phyloP scores from a whole-genome alignment of 345 rosid genomes.

The Eucalyptus marginata region DNA sequence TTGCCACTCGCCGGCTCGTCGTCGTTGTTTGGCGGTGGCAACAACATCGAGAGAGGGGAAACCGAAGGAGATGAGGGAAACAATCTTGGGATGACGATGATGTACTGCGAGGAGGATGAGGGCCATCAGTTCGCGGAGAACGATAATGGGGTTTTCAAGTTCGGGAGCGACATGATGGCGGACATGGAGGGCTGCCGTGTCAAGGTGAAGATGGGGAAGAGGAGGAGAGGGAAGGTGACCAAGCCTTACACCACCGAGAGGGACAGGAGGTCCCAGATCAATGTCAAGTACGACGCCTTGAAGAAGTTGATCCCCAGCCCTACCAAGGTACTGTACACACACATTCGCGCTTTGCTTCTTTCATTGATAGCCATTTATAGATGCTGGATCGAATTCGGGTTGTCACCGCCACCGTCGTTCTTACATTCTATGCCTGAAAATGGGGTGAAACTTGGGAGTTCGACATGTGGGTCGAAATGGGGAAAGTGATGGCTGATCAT shows the following conservation, averaged over 20 bases:
- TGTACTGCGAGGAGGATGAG: not conserved
- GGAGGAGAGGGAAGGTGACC: conserved; percentile 30
- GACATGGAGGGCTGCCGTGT: conserved; percentile 22
- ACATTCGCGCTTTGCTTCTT: not conserved
- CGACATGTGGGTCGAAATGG: not conserved
- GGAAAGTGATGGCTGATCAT: not conserved
- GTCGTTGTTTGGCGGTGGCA: not conserved
- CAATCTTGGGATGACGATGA: not conserved
- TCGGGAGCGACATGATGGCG: conserved; percentile 8
- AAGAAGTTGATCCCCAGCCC: conserved; percentile 58
- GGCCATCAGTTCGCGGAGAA: not conserved
- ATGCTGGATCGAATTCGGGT: not conserved
- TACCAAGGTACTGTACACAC: conserved; percentile 34
- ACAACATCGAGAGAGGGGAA: not conserved
- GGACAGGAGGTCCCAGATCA: conserved; percentile 51
- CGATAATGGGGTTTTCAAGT: conserved; percentile 40
- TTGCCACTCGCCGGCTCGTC: not conserved
- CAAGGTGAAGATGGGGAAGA: conserved; percentile 32
- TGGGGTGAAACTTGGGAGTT: not conserved
- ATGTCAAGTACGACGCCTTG: conserved; percentile 39
- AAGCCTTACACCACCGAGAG: conserved; percentile 64
- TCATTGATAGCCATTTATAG: not conserved
- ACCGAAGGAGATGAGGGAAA: not conserved
- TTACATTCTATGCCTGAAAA: not conserved
- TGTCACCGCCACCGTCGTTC: not conserved